A percentile compares a stretch with the other conserved stretches of the same genome.
Conservation (phyloP, 2,329 filamentous ascomycete species). For the Xylaria sp. region DNA sequence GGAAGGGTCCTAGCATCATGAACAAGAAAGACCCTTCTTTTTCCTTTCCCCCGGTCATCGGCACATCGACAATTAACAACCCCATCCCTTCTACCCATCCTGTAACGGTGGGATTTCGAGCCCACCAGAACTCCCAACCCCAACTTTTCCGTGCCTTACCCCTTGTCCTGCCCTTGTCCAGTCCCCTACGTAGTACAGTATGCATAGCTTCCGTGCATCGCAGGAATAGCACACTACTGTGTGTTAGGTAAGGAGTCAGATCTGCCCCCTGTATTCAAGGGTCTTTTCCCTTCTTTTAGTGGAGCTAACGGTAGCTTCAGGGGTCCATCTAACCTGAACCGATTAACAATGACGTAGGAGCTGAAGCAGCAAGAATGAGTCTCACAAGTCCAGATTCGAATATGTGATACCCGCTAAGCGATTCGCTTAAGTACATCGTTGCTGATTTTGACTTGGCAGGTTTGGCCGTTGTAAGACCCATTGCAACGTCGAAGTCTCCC, state of each 20-base stretch:
- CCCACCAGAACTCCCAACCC: not conserved
- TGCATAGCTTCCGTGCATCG: no score
- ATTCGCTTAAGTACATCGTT: constrained; percentile 20
- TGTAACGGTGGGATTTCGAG: constrained; percentile 17
- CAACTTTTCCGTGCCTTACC: not conserved
- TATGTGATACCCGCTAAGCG: not conserved
- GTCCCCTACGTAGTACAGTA: not conserved
- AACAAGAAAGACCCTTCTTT: not conserved
- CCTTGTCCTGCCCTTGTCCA: not conserved
- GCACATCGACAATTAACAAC: constrained; percentile 24
- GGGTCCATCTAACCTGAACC: constrained; percentile 27
- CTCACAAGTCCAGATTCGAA: constrained; percentile 12
- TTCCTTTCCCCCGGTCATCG: not conserved
- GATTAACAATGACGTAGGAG: constrained; percentile 21
- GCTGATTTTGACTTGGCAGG: constrained; percentile 3
- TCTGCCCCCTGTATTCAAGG: constrained; percentile 20
- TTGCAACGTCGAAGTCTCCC: not conserved
- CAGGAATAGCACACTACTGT: no score
- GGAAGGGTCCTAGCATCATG: not conserved
- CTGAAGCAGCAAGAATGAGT: constrained; percentile 3
- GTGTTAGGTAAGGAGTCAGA: not conserved
- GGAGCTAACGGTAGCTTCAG: constrained; percentile 25
- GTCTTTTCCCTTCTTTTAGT: constrained; percentile 19
- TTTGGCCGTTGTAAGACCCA: not conserved
- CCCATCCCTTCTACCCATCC: constrained; percentile 14